Base-by-base conservation (phyloP, 169 alveolate species). In the Toxoplasma gondii region DNA sequence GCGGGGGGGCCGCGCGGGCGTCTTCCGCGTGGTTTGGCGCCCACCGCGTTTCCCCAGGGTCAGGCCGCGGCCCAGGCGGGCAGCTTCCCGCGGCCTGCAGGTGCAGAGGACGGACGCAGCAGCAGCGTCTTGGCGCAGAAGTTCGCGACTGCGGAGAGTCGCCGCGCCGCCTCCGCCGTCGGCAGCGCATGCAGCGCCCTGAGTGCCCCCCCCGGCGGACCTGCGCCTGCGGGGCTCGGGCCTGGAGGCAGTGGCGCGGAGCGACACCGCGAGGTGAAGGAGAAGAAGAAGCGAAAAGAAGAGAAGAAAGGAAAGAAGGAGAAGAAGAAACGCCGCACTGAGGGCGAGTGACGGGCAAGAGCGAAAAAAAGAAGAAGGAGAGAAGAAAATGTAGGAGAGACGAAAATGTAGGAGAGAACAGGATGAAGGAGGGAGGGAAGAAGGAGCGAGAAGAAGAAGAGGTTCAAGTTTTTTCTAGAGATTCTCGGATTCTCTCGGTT, bases 181-280 rank as follows among this genome's bases (percentile, higher is more conserved):
- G 74, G 74, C n/a, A 64, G 74, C n/a, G 74, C 74, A 64, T 64
- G 74, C 74, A 64, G 74, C 74, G n/a, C n/a, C 74, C 31, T n/a
- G 82, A 22, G 82, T 69, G 5, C 10, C 41, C 41, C 31, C 38
- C 36, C 38, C 82, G 82, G 82, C 82, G 41, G 82, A n/a, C 36
- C 41, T 7, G 41, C 38, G 82, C 82, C 82, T 17, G 16, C 38
- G 70, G 70, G n/a, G n/a, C n/a, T n/a, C n/a, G n/a, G n/a, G n/a
- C n/a, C 34, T 17, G 81, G 34, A 29, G 12, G 9, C 41, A 29
- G 36, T 69, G 36, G 31, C 31, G 81, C 24, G 36, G 81, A 24
- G 36, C 12, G 81, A 4, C 81, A 17, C 34, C 7, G 81, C 38
- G 41, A 69, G 81, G 41, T 5, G 81, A 24, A 69, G 81, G 36